Evolutionary conservation across 768 basidiomycete species (phyloP), one percentile per base, ranked within the genome.

Genomic region (Suillus weaverae): DNA sequence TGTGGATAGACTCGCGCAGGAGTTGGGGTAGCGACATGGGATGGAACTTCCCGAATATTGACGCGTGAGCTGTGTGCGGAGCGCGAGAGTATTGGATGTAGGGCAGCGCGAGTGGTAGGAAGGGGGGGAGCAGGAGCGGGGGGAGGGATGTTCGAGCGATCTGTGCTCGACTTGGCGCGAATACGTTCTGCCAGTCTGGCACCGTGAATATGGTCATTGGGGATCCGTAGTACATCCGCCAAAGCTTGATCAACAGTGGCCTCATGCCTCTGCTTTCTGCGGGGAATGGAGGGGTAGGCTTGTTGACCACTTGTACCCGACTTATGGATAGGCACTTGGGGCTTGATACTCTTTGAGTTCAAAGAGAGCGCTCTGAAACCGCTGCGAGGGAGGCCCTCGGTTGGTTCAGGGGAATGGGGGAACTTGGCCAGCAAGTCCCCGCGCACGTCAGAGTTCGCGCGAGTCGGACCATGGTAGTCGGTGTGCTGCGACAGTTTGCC

Each of bases 361-460:
- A 65, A 43, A n/a, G 66, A 62, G 10, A 35, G 38, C 3, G 65
- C 6, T 30, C 60, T 60, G 32, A 64, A 41, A 18, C 35, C 63
- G 33, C 36, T 60, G 26, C 51, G 68, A 1, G 63, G 44, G 10
- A 63, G 22, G 63, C 26, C 51, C 33, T 20, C 64, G 67, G 64
- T 63, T 51, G 64, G 61, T 13, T 38, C 14, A 20, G 64, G 67
- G 1, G 67, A 56, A 41, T 35, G 6, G 4, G 68, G 67, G 51
- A 66, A 68, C 43, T 46, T 30, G 33, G 61, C 64, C 11, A 68
- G 57, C 32, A 67, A 41, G 54, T 62, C 56, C 13, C 13, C 13
- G 20, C 61, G 59, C 1, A 62, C 35, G 10, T 56, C 44, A 22
- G 48, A 43, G 41, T 54, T 39, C 7, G 61, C 66, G 3, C 2